Evolutionary conservation across 202 grass and related monocot genomes (phyloP).

Genomic region (Panicum virgatum): DNA sequence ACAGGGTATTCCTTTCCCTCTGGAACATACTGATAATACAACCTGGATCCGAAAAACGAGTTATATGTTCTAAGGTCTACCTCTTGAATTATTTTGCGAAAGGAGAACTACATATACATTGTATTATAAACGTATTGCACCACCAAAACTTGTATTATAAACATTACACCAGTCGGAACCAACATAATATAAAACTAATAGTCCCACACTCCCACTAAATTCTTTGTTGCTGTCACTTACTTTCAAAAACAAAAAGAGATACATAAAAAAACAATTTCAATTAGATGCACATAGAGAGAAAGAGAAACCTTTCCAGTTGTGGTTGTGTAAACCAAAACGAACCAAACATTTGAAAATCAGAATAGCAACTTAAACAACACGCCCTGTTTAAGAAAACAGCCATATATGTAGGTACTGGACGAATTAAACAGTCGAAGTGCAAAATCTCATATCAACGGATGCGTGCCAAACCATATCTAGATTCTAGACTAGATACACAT

Average conservation of each 20-base stretch:
- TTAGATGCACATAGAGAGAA: background rate
- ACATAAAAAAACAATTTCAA: background rate
- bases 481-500: slow-evolving; percentile 3
- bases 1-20: slow-evolving; percentile 84
- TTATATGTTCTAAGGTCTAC: slow-evolving; percentile 2
- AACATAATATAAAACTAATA: background rate
- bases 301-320: background rate
- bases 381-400: background rate
- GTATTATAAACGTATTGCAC: background rate
- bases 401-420: background rate
- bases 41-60: slow-evolving; percentile 47
- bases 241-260: background rate
- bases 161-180: background rate
- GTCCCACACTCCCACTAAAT: background rate
- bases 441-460: background rate
- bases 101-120: background rate
- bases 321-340: background rate
- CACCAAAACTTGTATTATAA: background rate
- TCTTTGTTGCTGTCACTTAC: background rate
- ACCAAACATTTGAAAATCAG: background rate
- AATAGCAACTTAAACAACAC: background rate
- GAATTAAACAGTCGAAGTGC: background rate
- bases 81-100: background rate
- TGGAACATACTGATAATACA: slow-evolving; percentile 87
- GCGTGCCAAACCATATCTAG: background rate